These are phyloP conservation scores for Floccularia luteovirens DNA, from an alignment of 768 basidiomycete species.

Conservation along the genomic window DNA sequence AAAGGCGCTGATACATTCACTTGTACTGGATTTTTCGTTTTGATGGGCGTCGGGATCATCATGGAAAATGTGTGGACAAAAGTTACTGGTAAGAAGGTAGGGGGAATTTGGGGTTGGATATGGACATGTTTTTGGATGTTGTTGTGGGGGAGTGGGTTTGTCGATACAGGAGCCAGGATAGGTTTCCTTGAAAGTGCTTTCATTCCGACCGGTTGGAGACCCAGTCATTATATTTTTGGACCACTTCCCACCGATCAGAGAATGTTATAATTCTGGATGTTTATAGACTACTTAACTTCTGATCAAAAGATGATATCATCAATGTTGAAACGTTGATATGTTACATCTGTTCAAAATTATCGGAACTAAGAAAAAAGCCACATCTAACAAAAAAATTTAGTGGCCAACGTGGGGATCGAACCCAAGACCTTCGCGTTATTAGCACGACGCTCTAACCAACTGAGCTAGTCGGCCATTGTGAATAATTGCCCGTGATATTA, in stretches of 20 bases:
- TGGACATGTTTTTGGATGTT: conserved; percentile 33
- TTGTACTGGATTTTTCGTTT: conserved; percentile 30
- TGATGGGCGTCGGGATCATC: conserved; percentile 29
- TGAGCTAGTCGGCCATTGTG: conserved; percentile 75
- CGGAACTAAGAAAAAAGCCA: too few species aligned
- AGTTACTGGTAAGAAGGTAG: conserved; percentile 24
- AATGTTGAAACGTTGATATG: too few species aligned
- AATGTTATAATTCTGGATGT: too few species aligned
- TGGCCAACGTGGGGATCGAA: conserved; percentile 78
- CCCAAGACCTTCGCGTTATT: conserved; percentile 80
- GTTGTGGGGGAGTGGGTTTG: conserved; percentile 22
- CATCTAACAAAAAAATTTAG: too few species aligned
- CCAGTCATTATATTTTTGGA: conserved; percentile 2
- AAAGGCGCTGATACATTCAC: conserved; percentile 22
- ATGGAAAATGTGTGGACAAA: conserved; percentile 28
- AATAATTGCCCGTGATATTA: too few species aligned
- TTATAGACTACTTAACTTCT: too few species aligned
- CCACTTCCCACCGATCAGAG: too few species aligned
- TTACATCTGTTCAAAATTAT: too few species aligned
- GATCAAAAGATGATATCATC: too few species aligned
- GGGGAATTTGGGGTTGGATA: conserved; percentile 29
- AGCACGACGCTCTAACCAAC: conserved; percentile 92
- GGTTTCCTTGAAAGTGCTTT: neutral
- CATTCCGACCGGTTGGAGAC: neutral
- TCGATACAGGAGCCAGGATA: conserved; percentile 20